A percentile compares a stretch with the other conserved stretches of the same genome.
phyloP scores from a whole-genome alignment of 2,329 filamentous ascomycete genomes.

The Xylariaceae sp. region DNA sequence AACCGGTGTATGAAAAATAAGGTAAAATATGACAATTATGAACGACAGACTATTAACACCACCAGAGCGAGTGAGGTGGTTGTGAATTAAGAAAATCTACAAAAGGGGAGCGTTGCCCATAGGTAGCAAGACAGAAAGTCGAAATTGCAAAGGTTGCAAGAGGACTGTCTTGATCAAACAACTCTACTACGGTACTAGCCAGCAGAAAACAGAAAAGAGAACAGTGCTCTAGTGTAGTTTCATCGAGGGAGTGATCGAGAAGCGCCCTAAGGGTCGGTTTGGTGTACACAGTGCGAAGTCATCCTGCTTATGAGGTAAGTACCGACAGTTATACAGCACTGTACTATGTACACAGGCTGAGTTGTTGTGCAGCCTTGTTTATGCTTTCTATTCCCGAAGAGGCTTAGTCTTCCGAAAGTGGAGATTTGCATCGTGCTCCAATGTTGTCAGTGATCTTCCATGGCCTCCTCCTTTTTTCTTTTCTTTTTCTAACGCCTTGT shows the following conservation, averaged over 20 bases:
- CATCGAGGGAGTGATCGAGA: background rate
- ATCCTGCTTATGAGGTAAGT: too few species aligned
- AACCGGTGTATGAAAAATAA: conserved; percentile 25
- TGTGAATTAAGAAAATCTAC: conserved; percentile 34
- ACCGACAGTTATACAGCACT: too few species aligned
- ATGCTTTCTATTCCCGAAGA: background rate
- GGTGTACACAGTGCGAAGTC: conserved; percentile 15
- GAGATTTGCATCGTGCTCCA: too few species aligned
- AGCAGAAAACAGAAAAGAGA: conserved; percentile 4
- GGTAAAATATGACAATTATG: conserved; percentile 35
- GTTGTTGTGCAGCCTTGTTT: background rate
- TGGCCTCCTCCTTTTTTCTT: background rate
- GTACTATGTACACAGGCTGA: too few species aligned
- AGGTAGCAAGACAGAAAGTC: conserved; percentile 18
- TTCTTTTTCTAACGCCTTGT: background rate
- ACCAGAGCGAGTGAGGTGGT: conserved; percentile 66
- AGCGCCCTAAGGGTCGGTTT: background rate
- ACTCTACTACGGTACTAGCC: background rate
- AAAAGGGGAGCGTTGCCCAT: conserved; percentile 23
- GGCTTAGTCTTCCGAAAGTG: background rate
- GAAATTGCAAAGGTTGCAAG: conserved; percentile 19
- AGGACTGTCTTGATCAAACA: background rate
- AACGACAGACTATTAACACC: conserved; percentile 45
- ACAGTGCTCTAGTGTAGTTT: background rate
- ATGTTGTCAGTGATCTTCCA: too few species aligned